Conservation (phyloP, 2,329 filamentous ascomycete species). For the Emmonsiellopsis sp. region DNA sequence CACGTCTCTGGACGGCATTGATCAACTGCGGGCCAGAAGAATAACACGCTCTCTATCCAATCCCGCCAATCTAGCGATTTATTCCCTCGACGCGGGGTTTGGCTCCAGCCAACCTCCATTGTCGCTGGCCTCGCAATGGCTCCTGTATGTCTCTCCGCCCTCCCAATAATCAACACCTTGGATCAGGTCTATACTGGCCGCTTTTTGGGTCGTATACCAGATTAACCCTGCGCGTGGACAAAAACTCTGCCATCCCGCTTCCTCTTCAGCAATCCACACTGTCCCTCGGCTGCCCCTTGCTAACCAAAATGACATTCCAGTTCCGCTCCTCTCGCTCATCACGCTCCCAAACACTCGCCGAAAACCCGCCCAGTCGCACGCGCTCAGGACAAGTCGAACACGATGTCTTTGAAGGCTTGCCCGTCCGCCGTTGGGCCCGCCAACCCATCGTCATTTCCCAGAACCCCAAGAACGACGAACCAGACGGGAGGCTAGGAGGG, state of each 20-base stretch:
- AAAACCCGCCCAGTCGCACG: slow-evolving; percentile 31
- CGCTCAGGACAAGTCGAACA: slow-evolving; percentile 48
- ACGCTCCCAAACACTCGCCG: slow-evolving; percentile 42
- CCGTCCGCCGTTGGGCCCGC: slow-evolving; percentile 82
- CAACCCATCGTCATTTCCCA: slow-evolving; percentile 60
- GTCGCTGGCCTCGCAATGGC: background rate
- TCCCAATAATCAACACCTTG: background rate
- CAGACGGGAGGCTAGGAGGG: slow-evolving; percentile 19
- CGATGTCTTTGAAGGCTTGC: slow-evolving; percentile 64
- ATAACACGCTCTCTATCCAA: background rate
- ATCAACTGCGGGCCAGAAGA: background rate
- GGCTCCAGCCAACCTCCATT: background rate
- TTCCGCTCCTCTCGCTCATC: slow-evolving; percentile 49
- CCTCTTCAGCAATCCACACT: background rate
- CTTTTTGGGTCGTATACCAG: background rate
- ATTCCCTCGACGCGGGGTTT: background rate
- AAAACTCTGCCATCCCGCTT: background rate
- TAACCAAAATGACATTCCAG: slow-evolving; percentile 21
- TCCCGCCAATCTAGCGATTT: background rate
- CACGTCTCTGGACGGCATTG: background rate
- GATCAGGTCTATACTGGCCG: background rate
- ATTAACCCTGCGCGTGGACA: background rate
- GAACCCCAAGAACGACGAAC: slow-evolving; percentile 53
- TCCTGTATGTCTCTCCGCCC: background rate
- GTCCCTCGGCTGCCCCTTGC: background rate